Percentiles rank a stretch among this genome's conserved stretches.
Conservation (phyloP, 371 early-diverging fungal species). For the Saksenaea vasiformis region DNA sequence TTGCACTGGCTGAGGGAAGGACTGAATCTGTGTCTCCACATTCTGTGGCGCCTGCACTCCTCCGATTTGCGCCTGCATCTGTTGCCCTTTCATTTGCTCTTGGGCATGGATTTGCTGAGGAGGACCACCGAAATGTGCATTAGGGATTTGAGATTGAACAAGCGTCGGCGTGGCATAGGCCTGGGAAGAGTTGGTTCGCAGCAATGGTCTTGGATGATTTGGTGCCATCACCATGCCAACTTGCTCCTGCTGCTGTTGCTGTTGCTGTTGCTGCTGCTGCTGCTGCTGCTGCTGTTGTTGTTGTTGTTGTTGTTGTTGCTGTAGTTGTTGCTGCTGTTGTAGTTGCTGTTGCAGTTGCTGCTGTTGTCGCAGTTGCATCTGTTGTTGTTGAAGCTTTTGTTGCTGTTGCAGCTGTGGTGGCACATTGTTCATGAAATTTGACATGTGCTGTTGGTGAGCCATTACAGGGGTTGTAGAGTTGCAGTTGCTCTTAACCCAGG, state of each 20-base stretch:
- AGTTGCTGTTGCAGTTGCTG: too few relatives aligned
- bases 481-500: constrained; percentile 26
- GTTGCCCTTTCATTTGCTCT: constrained; percentile 8
- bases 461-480: neutral
- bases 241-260: neutral
- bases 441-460: neutral
- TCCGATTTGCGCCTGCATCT: neutral
- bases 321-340: too few relatives aligned
- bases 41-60: neutral
- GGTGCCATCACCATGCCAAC: neutral
- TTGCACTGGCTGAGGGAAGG: neutral
- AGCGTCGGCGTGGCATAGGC: neutral
- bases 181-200: neutral
- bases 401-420: neutral
- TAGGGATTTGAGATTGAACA: neutral
- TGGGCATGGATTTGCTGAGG: neutral
- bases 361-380: too few relatives aligned
- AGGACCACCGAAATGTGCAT: neutral
- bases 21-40: neutral
- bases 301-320: too few relatives aligned
- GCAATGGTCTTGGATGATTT: neutral
- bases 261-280: too few relatives aligned
- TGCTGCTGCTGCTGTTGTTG: too few relatives aligned
- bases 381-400: too few relatives aligned
- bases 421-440: neutral